Evolutionary conservation across 208 protist genomes (phyloP).

Genomic region (Tritrichomonas musculus): DNA sequence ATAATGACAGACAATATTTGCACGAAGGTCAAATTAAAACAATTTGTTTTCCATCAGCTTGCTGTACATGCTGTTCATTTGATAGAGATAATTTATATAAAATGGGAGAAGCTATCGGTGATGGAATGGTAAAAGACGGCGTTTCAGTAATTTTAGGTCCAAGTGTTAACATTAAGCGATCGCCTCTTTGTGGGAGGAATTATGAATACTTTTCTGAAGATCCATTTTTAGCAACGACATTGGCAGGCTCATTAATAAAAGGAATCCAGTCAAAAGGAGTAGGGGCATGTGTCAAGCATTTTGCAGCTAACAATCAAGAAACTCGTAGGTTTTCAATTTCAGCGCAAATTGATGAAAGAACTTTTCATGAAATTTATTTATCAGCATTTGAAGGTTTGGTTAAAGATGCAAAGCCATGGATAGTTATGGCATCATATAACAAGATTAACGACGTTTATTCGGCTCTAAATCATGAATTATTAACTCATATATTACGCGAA

Average conservation of each 20-base stretch:
- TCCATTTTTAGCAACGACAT: slow-evolving; percentile 40
- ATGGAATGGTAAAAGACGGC: neutral
- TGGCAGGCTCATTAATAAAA: slow-evolving; percentile 40
- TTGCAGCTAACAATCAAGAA: slow-evolving; percentile 56
- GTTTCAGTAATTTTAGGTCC: slow-evolving; percentile 42
- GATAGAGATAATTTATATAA: neutral
- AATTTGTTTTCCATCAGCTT: slow-evolving; percentile 35
- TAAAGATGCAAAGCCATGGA: neutral
- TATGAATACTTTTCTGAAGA: slow-evolving; percentile 58
- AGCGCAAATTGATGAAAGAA: slow-evolving; percentile 49
- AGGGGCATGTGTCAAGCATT: slow-evolving; percentile 53
- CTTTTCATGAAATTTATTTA: slow-evolving; percentile 55
- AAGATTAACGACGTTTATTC: slow-evolving; percentile 40
- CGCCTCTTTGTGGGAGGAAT: slow-evolving; percentile 53
- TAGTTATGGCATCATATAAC: slow-evolving; percentile 48
- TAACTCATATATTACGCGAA: slow-evolving; percentile 32
- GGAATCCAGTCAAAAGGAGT: slow-evolving; percentile 51
- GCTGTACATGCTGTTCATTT: slow-evolving; percentile 7
- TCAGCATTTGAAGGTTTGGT: slow-evolving; percentile 48
- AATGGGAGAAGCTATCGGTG: slow-evolving; percentile 33
- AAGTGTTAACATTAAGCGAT: slow-evolving; percentile 40
- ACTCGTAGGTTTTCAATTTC: slow-evolving; percentile 34
- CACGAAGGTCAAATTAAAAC: neutral
- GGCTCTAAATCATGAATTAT: slow-evolving; percentile 33
- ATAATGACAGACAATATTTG: neutral